phyloP scores from a whole-genome alignment of 495 filamentous ascomycete species.

The Neurospora sp. region DNA sequence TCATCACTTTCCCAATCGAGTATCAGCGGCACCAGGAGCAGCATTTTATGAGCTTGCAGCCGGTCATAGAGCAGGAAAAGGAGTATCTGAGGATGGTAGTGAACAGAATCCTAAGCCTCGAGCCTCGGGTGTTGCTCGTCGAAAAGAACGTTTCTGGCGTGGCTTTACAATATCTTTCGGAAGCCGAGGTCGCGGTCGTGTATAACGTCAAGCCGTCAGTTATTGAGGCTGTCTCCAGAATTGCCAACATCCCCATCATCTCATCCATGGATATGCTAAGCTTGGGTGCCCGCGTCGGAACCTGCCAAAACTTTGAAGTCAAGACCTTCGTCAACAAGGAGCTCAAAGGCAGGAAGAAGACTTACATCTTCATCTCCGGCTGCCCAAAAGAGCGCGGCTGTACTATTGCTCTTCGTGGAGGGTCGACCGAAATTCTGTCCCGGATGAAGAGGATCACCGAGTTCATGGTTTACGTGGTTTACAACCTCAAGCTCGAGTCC shows the following conservation, averaged over 20 bases:
- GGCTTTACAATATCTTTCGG: constrained; percentile 75
- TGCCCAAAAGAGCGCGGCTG: constrained; percentile 90
- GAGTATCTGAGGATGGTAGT: constrained; percentile 92
- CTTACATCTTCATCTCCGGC: constrained; percentile 90
- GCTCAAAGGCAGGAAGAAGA: constrained; percentile 68
- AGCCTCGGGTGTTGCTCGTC: constrained; percentile 76
- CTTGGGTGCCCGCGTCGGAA: constrained; percentile 67
- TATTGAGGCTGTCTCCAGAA: constrained; percentile 86
- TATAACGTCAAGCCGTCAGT: constrained; percentile 96
- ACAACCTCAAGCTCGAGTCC: constrained; percentile 94
- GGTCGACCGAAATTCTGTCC: constrained; percentile 53
- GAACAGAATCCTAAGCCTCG: constrained; percentile 77
- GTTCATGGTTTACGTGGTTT: constrained; percentile 98
- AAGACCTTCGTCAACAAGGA: constrained; percentile 83
- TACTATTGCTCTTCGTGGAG: constrained; percentile 89
- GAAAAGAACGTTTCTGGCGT: constrained; percentile 85
- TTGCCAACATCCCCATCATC: constrained; percentile 81
- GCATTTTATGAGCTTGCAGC: constrained; percentile 97
- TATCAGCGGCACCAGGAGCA: constrained; percentile 84
- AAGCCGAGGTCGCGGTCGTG: constrained; percentile 81
- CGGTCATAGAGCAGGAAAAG: constrained; percentile 91
- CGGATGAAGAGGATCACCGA: constrained; percentile 92
- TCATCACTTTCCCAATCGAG: constrained; percentile 91
- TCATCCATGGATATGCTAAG: constrained; percentile 93
- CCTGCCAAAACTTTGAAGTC: constrained; percentile 79